phyloP scores from a whole-genome alignment of 352 stramenopile genomes.

The Phytopythium sindhum region DNA sequence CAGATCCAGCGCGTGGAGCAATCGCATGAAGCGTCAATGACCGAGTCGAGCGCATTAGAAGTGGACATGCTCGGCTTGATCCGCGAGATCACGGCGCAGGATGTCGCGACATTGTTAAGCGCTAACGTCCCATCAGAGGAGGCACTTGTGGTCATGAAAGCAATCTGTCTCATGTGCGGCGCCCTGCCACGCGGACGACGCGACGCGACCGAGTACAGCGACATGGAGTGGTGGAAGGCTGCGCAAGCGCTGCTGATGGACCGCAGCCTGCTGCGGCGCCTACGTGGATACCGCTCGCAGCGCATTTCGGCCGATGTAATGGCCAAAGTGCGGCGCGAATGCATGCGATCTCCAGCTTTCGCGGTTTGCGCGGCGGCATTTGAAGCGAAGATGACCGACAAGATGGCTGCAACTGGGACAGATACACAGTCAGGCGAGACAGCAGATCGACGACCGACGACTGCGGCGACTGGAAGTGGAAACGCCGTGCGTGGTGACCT shows the following conservation, averaged over 20 bases:
- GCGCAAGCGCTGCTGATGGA: constrained; percentile 80
- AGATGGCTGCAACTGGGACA: background rate
- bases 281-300: constrained; percentile 54
- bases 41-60: constrained; percentile 54
- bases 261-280: constrained; percentile 49
- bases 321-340: constrained; percentile 74
- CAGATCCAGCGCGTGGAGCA: constrained; percentile 51
- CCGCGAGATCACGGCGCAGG: constrained; percentile 64
- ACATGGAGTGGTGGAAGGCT: constrained; percentile 79
- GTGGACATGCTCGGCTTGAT: constrained; percentile 58
- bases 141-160: constrained; percentile 65
- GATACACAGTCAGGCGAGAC: background rate
- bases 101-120: constrained; percentile 69
- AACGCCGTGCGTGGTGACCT: constrained; percentile 41
- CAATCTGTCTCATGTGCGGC: constrained; percentile 67
- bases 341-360: constrained; percentile 48
- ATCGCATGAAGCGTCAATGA: constrained; percentile 41
- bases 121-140: constrained; percentile 43
- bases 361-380: constrained; percentile 24
- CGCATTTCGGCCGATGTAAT: constrained; percentile 60
- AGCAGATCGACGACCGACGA: background rate
- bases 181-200: constrained; percentile 47
- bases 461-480: background rate
- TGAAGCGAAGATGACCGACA: constrained; percentile 10
- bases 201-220: constrained; percentile 65